Evolutionary conservation across 2,329 filamentous ascomycete species (phyloP).

Genomic region (Madurella mycetomatis): DNA sequence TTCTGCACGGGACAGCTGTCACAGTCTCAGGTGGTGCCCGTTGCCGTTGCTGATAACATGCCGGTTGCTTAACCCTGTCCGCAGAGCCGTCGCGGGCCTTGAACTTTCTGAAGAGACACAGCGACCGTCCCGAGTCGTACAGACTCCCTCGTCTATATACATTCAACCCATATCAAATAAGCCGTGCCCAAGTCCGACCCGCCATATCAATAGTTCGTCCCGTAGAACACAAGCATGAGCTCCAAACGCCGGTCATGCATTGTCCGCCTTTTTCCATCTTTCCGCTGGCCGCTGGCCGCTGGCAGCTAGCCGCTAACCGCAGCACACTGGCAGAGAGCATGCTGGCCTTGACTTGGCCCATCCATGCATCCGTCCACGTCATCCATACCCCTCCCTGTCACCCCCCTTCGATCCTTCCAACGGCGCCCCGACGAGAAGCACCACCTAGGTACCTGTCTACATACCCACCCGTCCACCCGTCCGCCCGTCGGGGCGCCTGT

Average conservation of each 20-base stretch:
- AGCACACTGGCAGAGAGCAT: neutral
- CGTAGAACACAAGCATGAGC: constrained; percentile 8
- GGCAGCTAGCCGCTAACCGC: neutral
- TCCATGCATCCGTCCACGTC: neutral
- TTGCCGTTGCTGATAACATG: neutral
- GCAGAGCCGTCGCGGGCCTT: neutral
- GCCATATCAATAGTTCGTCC: neutral
- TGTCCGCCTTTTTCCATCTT: constrained; percentile 1
- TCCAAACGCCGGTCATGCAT: constrained; percentile 20
- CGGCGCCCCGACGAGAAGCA: neutral
- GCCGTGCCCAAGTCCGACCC: neutral
- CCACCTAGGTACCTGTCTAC: too few relatives aligned
- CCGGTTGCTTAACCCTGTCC: neutral
- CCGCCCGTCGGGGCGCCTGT: too few relatives aligned
- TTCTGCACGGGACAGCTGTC: neutral
- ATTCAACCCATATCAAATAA: neutral
- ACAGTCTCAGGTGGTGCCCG: neutral
- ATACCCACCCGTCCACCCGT: too few relatives aligned
- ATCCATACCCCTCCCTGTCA: neutral
- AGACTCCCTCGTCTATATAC: constrained; percentile 9
- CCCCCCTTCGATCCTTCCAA: neutral
- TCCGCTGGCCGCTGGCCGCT: too few relatives aligned
- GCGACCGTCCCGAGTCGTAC: neutral
- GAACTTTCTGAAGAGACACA: neutral
- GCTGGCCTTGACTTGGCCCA: neutral